These are phyloP conservation scores for Closterium sp. DNA, from an alignment of 139 green algal genomes.

Conservation along the genomic window DNA sequence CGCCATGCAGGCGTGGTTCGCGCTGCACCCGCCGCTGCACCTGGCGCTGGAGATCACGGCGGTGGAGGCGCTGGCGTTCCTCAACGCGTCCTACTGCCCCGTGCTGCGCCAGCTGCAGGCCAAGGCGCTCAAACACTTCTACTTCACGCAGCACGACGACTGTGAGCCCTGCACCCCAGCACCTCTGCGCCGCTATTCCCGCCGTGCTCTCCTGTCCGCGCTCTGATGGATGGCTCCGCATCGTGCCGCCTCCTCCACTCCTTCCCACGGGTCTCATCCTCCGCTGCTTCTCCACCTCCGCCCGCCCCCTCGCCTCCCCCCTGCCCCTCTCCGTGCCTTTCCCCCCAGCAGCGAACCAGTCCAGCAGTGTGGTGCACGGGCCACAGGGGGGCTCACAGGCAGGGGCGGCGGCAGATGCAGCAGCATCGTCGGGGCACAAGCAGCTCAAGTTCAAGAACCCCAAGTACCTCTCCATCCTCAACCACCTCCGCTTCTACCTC, in stretches of 20 bases:
- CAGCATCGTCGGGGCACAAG: neutral
- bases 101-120: constrained; percentile 43
- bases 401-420: neutral
- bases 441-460: constrained; percentile 27
- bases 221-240: too few relatives aligned
- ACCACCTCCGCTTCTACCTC: constrained; percentile 36
- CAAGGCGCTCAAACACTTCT: constrained; percentile 20
- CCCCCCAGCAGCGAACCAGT: neutral
- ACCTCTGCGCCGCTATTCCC: too few relatives aligned
- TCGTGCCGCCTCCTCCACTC: too few relatives aligned
- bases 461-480: constrained; percentile 35
- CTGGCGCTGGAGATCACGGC: constrained; percentile 22
- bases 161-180: neutral
- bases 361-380: neutral
- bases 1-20: constrained; percentile 50
- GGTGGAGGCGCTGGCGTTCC: constrained; percentile 27
- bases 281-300: neutral
- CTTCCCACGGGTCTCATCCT: too few relatives aligned
- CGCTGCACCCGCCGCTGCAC: constrained; percentile 26
- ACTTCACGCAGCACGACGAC: constrained; percentile 15
- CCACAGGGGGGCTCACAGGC: neutral
- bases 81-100: constrained; percentile 42
- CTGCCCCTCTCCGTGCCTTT: neutral
- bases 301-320: neutral
- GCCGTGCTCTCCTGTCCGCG: too few relatives aligned